Base-by-base conservation (phyloP, 2,329 filamentous ascomycete genomes). In the Aspergillus aculeatus region DNA sequence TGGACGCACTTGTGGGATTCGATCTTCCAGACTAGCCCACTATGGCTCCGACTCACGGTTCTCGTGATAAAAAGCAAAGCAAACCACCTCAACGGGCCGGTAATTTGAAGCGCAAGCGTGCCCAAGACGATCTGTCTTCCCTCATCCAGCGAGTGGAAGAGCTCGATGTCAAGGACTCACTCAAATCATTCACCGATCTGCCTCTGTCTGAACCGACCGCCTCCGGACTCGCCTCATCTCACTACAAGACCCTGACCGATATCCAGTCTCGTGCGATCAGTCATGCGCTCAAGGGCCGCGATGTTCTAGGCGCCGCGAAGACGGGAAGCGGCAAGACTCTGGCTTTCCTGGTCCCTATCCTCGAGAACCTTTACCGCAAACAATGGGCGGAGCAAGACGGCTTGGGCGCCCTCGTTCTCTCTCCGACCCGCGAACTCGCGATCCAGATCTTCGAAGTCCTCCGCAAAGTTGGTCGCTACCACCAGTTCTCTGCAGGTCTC, bases 401-500 rank as follows among this genome's bases (percentile, higher is more conserved):
- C 0, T 82, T 99, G 31, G 94, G 94, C 9, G 95, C 95, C 4
- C 84, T 99, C 64, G 91, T 99, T 65, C 88, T 99, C 56, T 94
- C 93, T 0, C 95, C 95, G 0, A 99, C 95, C 7, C 89, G 95
- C 71, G 95, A 99, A 78, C 82, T 99, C 57, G 94, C 95, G 0
- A 95, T 96, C 44, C 95, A 99, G 76, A 99, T 96, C 62, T 99
- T 98, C 72, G 90, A 97, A 59, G 94, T 98, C 0, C 78, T 99
- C 68, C 84, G 91, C 62, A 96, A 96, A 75, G 86, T 99, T 59
- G 95, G 95, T 49, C 86, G 91, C 58, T 87, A 94, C 59, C 94
- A 99, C 75, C 83, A 86, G 61, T 97, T 98, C 74, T 96, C 94
- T 0, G 95, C 95, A 0, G 95, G 95, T 0, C 78, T 98, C 68